Evolutionary conservation across 1,139 yeast genomes (phyloP).

Genomic region (Pichia sp.): DNA sequence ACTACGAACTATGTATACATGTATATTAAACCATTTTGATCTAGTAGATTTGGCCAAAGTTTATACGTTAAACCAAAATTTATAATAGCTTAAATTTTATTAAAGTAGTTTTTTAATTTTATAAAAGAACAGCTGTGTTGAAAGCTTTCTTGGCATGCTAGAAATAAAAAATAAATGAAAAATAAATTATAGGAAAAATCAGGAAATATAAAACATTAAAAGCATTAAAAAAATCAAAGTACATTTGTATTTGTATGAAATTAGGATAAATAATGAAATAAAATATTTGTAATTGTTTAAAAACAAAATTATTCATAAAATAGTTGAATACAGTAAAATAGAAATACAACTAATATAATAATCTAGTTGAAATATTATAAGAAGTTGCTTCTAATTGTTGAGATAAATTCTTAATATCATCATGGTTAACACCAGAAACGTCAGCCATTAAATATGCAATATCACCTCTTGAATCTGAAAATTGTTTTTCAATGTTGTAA

Average conservation of each 20-base stretch:
- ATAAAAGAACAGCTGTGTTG: neutral
- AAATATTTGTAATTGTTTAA: no score
- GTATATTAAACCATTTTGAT: no score
- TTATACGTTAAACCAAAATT: no score
- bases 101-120: neutral
- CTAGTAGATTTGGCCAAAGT: no score
- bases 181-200: neutral
- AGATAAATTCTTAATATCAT: conserved; percentile 78
- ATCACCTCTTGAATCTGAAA: conserved; percentile 91
- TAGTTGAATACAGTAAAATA: conserved; percentile 6
- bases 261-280: no score
- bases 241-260: neutral
- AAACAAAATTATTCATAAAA: no score
- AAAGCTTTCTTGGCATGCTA: neutral
- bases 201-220: neutral
- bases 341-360: conserved; percentile 54
- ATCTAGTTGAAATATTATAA: conserved; percentile 84
- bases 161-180: neutral
- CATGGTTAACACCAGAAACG: conserved; percentile 75
- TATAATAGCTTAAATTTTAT: no score
- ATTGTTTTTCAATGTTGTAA: conserved; percentile 96
- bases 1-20: no score
- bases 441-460: conserved; percentile 98
- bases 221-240: conserved; percentile 4
- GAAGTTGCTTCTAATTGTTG: conserved; percentile 87